These are phyloP conservation scores for Zangia roseola DNA, from an alignment of 768 basidiomycete genomes.

Conservation along the genomic window DNA sequence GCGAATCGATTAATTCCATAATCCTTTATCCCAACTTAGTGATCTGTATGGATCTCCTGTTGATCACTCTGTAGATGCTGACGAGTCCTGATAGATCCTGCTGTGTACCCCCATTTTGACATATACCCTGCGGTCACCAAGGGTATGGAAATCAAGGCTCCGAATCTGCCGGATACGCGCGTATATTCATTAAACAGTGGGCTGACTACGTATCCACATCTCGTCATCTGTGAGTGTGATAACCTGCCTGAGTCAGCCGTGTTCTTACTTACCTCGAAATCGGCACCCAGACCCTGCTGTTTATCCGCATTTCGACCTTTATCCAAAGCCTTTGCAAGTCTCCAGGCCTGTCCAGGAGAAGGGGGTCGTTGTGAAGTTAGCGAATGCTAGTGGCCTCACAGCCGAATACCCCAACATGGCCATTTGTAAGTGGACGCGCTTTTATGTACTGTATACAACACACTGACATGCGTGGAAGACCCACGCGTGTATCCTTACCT, in stretches of 20 bases:
- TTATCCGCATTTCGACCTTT: constrained; percentile 43
- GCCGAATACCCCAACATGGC: constrained; percentile 25
- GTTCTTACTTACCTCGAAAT: background rate
- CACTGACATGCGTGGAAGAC: constrained; percentile 34
- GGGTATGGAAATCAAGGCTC: background rate
- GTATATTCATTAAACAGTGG: background rate
- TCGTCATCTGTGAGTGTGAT: constrained; percentile 18
- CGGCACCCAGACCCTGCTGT: constrained; percentile 33
- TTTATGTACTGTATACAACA: background rate
- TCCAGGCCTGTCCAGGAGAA: constrained; percentile 53
- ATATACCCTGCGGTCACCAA: constrained; percentile 33
- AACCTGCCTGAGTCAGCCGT: background rate
- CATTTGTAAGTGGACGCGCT: constrained; percentile 25
- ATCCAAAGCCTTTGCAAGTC: constrained; percentile 32
- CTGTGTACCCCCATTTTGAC: constrained; percentile 41
- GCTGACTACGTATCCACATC: constrained; percentile 9
- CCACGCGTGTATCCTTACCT: constrained; percentile 40
- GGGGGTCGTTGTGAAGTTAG: constrained; percentile 27
- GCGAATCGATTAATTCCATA: background rate
- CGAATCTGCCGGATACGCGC: background rate
- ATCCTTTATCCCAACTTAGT: constrained; percentile 34
- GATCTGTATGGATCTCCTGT: constrained; percentile 31
- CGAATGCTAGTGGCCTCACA: constrained; percentile 3
- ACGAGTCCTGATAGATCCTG: constrained; percentile 30
- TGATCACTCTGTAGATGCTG: constrained; percentile 4